A percentile compares a stretch with the other conserved stretches of the same genome.
These are phyloP conservation scores for Botrytis porri DNA, from an alignment of 2,329 filamentous ascomycete genomes.

Conservation along the genomic window DNA sequence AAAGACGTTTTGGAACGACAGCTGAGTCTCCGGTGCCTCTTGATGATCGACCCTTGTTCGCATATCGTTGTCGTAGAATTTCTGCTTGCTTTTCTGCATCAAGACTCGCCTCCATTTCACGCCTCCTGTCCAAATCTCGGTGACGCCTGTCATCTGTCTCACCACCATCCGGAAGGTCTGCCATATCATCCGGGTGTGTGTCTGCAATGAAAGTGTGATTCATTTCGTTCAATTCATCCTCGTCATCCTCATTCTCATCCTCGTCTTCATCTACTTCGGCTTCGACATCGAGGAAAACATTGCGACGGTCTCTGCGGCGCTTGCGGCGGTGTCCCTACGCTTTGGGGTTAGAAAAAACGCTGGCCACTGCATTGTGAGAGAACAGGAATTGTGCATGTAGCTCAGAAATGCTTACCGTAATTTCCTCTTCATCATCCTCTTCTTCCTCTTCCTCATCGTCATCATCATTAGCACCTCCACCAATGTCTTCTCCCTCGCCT, in stretches of 20 bases:
- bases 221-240: conserved; percentile 79
- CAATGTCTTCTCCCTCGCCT: conserved; percentile 40
- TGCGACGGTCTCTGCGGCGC: conserved; percentile 69
- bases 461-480: conserved; percentile 38
- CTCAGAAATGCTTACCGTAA: conserved; percentile 42
- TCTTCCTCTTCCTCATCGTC: conserved; percentile 51
- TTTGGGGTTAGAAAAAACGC: conserved; percentile 28
- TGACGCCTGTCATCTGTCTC: conserved; percentile 89
- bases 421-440: conserved; percentile 64
- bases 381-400: not conserved
- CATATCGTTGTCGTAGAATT: conserved; percentile 82
- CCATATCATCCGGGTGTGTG: conserved; percentile 85
- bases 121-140: conserved; percentile 87
- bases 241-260: conserved; percentile 82
- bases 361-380: conserved; percentile 28
- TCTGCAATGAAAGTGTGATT: conserved; percentile 81
- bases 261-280: conserved; percentile 95
- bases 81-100: conserved; percentile 93
- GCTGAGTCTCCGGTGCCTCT: conserved; percentile 66
- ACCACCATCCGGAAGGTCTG: conserved; percentile 68
- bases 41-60: conserved; percentile 70
- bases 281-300: conserved; percentile 94
- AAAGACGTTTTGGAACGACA: conserved; percentile 77
- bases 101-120: conserved; percentile 81
- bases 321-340: conserved; percentile 70